Base-by-base conservation (phyloP, 139 green algal species). In the Ettlia oleoabundans region DNA sequence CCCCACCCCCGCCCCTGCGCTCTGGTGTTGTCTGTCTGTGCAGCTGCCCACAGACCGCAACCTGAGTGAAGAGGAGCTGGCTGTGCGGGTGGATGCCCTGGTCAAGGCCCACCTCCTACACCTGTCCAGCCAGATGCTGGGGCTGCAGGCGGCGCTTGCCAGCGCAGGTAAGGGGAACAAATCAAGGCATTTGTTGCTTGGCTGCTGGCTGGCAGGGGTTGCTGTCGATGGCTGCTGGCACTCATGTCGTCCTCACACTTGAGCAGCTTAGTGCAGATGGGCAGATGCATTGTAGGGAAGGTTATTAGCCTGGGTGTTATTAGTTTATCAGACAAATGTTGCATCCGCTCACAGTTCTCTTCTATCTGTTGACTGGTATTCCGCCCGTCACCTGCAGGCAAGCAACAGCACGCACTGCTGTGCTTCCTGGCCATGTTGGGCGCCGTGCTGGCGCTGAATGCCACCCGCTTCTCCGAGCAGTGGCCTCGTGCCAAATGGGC, bases 381-480 rank as follows among this genome's bases (percentile, higher is more conserved):
- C 5, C 41, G 18, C 28, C 43, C 33, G n/a, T n/a, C n/a, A n/a
- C n/a, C 47, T 38, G 73, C 73, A 80, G 73, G 52, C 73, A 80
- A 80, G 76, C 76, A 72, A 32, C 80, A 87, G 79, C 69, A 82
- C 35, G 76, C 78, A 7, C 37, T 81, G 77, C 68, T 87, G n/a
- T 75, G 58, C 77, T 61, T 87, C 61, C 61, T 87, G 24, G 67
- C 51, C 18, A 81, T 87, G 77, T 30, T 87, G 61, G 67, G 65
- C 47, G 83, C 35, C 8, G 32, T 69, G 26, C 43, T 86, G 71
- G 78, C 63, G 0, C 43, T 86, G 24, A 64, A 40, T 21, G 53
- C 26, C 55, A 58, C 33, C 4, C 62, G 47, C 71, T 61, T 55
- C n/a, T 35, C 41, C 33, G 32, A 58, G 47, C 70, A 62, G 40